Percentiles rank a stretch among this genome's conserved stretches.
Evolutionary conservation across 1,284 basidiomycete species (phyloP).

Genomic region (Thecaphora thlaspeos): DNA sequence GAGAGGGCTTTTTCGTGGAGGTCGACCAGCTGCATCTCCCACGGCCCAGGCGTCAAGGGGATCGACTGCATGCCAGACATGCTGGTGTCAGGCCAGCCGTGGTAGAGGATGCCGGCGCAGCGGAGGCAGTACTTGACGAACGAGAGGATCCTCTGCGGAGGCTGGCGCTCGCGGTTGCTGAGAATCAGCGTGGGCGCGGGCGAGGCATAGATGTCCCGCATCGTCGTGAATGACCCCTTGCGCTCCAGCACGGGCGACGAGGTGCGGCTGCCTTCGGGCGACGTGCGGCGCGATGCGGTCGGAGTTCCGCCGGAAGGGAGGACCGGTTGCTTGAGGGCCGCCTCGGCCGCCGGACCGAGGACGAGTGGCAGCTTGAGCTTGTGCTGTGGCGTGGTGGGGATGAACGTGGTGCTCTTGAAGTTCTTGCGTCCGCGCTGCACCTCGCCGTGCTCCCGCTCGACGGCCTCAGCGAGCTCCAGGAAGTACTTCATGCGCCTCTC

Average conservation of each 20-base stretch:
- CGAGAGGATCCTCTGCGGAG: constrained; percentile 37
- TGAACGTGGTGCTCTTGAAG: constrained; percentile 63
- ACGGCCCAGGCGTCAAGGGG: not conserved
- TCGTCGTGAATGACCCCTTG: constrained; percentile 1
- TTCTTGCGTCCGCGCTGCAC: constrained; percentile 39
- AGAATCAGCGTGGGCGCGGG: constrained; percentile 30
- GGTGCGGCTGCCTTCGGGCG: constrained; percentile 22
- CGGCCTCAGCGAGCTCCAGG: constrained; percentile 37
- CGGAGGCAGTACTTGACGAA: constrained; percentile 61
- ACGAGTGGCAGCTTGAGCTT: constrained; percentile 59
- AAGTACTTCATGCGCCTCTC: constrained; percentile 61
- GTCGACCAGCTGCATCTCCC: not conserved
- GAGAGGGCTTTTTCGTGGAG: not conserved
- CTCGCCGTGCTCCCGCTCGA: constrained; percentile 26
- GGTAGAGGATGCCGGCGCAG: constrained; percentile 63
- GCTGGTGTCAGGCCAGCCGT: constrained; percentile 58
- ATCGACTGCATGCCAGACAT: not conserved
- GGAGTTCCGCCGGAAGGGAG: constrained; percentile 28
- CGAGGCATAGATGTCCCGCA: constrained; percentile 16
- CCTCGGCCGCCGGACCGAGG: constrained; percentile 31
- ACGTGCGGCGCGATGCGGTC: constrained; percentile 18
- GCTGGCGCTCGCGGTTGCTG: constrained; percentile 49
- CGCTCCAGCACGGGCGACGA: constrained; percentile 10
- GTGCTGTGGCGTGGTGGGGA: constrained; percentile 60
- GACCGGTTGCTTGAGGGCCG: constrained; percentile 21